Evolutionary conservation across 768 basidiomycete species (phyloP), one percentile per base, ranked within the genome.

Genomic region (Boletus sp.): DNA sequence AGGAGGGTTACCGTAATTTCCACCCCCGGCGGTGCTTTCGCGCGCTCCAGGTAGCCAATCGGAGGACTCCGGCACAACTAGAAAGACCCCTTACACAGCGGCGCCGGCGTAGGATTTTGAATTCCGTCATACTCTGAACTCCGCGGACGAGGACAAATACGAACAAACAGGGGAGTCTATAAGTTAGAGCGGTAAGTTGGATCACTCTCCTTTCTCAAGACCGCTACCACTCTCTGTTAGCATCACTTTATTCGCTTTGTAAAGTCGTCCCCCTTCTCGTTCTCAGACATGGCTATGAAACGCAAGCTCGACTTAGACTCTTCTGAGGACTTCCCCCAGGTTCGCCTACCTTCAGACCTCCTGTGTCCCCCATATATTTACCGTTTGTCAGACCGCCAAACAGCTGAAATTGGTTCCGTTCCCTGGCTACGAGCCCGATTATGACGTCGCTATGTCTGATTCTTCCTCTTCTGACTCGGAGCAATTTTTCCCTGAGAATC

Each of bases 341-440:
- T 85, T 71, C 3, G 64, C 24, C 64, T 61, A 39, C 62, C 61
- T 54, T 61, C 50, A 37, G 18, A 44, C 66, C 55, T 61, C 42
- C 58, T 39, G 29, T 41, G 1, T 3, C 67, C 60, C 55, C 32
- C 57, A 35, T 54, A 64, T 65, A 63, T 59, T 60, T 39, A 61
- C 51, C 28, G 10, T 30, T 44, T 35, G 52, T 33, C 62, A 86
- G 83, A 78, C 77, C 59, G 75, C 77, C 33, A 90, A 92, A 71
- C 87, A 90, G 68, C 59, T 88, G 24, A 90, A 87, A 76, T 78
- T 89, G 57, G 76, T 90, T 55, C 86, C 88, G 45, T 91, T 90
- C 71, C 90, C 88, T 54, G 81, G 86, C 65, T 78, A 77, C 57
- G 80, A 83, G 57, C 68, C 74, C 58, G 86, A 90, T 70, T 72